A percentile compares a stretch with the other conserved stretches of the same genome.
phyloP scores from a whole-genome alignment of 345 rosid species.

The Limnanthes douglasii region DNA sequence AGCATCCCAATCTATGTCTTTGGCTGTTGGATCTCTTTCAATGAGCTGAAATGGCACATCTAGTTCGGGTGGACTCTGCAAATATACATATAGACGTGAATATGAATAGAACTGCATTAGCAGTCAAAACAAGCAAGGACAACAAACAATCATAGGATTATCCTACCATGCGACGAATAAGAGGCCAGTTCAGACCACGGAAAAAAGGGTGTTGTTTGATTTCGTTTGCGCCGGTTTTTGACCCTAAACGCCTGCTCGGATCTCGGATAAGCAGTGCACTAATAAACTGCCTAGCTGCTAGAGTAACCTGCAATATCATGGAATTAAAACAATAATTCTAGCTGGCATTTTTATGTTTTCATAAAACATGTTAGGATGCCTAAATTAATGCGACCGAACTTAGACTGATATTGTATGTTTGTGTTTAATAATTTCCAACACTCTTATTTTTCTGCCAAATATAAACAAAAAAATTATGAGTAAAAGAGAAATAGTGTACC shows the following conservation, averaged over 20 bases:
- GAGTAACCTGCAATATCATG: slow-evolving; percentile 57
- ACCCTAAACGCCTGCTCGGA: slow-evolving; percentile 63
- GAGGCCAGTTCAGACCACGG: slow-evolving; percentile 86
- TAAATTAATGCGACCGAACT: too few species aligned
- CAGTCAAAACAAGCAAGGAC: neutral
- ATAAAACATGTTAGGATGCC: too few species aligned
- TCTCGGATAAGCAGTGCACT: slow-evolving; percentile 58
- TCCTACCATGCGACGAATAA: slow-evolving; percentile 78
- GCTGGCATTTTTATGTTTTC: too few species aligned
- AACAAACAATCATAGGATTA: neutral
- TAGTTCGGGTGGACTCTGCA: slow-evolving; percentile 70
- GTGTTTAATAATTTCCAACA: neutral
- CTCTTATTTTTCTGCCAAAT: neutral
- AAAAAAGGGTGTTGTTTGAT: slow-evolving; percentile 88
- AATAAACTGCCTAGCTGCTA: slow-evolving; percentile 64
- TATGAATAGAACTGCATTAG: neutral
- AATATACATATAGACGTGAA: neutral
- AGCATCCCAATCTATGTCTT: slow-evolving; percentile 68
- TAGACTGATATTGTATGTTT: too few species aligned
- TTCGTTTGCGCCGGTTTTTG: slow-evolving; percentile 66
- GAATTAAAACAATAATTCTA: slow-evolving; percentile 4
- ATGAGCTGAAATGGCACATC: slow-evolving; percentile 43
- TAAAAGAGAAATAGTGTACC: slow-evolving; percentile 15
- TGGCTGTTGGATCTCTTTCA: slow-evolving; percentile 39
- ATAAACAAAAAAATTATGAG: neutral